Evolutionary conservation across 1,284 basidiomycete genomes (phyloP), one percentile per base, ranked within the genome.

Genomic region (Ceratobasidium sp.): DNA sequence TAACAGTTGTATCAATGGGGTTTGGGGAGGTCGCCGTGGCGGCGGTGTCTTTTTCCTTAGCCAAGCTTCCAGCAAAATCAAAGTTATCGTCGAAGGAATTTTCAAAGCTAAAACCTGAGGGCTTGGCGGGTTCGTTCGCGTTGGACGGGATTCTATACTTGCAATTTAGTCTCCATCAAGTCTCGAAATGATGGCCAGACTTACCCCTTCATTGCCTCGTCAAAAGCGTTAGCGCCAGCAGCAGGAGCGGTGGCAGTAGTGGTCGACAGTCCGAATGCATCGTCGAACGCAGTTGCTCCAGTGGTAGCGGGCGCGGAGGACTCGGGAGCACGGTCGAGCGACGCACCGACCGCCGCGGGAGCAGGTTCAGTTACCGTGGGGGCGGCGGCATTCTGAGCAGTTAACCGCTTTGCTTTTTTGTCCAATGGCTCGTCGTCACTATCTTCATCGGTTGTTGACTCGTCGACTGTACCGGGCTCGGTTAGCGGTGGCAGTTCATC

Each of bases 71-170:
- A 1, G 82, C 84, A 76, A 96, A 96, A 81, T 95, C 93, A 78
- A 95, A 94, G 75, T 92, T 91, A 77, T 94, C 93, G 41, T 95
- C 93, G 76, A 95, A 95, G n/a, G 84, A 45, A 28, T 69, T 69
- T 57, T 69, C 52, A 34, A 69, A 69, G n/a, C 74, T 74, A 1
- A 78, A 72, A 1, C 71, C 64, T 21, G 76, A 74, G 1, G 76
- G 67, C 10, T 67, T 61, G 26, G 41, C n/a, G 77, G 98, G 84
- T 16, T 70, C 43, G 34, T 69, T 26, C 28, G 65, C 36, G 14
- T 75, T 10, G 72, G 57, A 43, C 39, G 58, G 61, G 45, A 45
- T 41, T 16, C 50, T 18, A 45, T 21, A 10, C 26, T 30, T 18
- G 6, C 28, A 4, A 57, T n/a, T 30, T 43, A 3, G 28, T 12